Conservation (phyloP, 257 asterid species). For the Forsythia suspensa region DNA sequence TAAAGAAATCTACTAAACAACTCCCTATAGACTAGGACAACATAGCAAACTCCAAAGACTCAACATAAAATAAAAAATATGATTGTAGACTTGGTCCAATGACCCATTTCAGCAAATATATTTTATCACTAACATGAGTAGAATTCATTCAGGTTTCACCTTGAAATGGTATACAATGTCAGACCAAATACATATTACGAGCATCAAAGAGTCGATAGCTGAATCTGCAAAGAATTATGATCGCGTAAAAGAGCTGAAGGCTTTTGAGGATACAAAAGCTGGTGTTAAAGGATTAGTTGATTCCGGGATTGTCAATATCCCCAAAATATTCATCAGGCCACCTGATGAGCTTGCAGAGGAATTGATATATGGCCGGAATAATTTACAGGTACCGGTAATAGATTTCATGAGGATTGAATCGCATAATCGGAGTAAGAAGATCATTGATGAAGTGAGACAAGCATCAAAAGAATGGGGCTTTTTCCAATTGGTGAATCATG, state of each 20-base stretch:
- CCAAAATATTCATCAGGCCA: conserved; percentile 19
- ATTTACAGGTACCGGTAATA: conserved; percentile 10
- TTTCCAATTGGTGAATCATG: conserved; percentile 67
- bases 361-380: not conserved
- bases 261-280: not conserved
- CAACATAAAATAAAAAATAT: too few species aligned
- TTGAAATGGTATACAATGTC: too few species aligned
- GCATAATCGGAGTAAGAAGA: not conserved
- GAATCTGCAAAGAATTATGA: too few species aligned
- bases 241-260: not conserved
- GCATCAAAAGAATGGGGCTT: conserved; percentile 50
- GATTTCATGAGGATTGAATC: conserved; percentile 1
- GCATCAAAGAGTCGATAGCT: too few species aligned
- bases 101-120: too few species aligned
- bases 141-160: too few species aligned
- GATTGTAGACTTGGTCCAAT: too few species aligned
- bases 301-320: conserved; percentile 18
- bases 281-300: conserved; percentile 30
- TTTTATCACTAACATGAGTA: too few species aligned
- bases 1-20: too few species aligned
- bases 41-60: too few species aligned
- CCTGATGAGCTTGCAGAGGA: not conserved
- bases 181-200: too few species aligned
- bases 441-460: not conserved
- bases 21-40: too few species aligned